Conservation (phyloP, 148 eudicot genomes). For the Camellia lanceoleosa region DNA sequence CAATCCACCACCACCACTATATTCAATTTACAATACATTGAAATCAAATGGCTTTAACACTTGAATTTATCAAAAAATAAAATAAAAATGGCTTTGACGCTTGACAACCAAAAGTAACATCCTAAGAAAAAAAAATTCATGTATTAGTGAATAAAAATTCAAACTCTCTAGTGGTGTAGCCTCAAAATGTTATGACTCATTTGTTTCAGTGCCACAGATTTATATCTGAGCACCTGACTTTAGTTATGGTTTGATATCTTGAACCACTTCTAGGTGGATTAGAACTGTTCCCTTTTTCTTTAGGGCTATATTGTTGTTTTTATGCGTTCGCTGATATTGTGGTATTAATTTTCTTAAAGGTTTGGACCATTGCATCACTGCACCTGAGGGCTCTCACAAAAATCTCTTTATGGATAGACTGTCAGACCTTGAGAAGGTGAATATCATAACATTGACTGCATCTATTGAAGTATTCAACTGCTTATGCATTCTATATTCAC, state of each 20-base stretch:
- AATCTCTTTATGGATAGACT: conserved; percentile 54
- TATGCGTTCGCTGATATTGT: conserved; percentile 5
- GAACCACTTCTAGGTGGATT: neutral
- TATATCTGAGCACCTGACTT: neutral
- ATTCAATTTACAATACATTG: too few relatives aligned
- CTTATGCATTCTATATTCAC: neutral
- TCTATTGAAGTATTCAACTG: neutral
- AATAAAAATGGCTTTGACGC: too few relatives aligned
- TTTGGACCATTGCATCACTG: conserved; percentile 60
- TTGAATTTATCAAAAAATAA: too few relatives aligned
- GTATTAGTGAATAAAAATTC: too few relatives aligned
- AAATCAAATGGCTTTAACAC: too few relatives aligned
- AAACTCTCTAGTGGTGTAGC: neutral
- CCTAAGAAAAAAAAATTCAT: too few relatives aligned
- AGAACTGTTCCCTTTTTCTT: neutral
- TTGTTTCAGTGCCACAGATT: neutral
- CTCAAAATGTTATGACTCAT: neutral
- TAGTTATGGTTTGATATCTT: neutral
- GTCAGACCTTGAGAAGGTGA: conserved; percentile 84
- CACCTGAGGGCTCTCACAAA: conserved; percentile 47
- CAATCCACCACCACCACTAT: too few relatives aligned
- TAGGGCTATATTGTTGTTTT: conserved; percentile 1
- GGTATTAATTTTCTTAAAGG: conserved; percentile 31
- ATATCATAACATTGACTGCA: conserved; percentile 1
- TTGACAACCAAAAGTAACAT: too few relatives aligned